Evolutionary conservation across 306 rosid genomes (phyloP).

Genomic region (Vigna unguiculata): DNA sequence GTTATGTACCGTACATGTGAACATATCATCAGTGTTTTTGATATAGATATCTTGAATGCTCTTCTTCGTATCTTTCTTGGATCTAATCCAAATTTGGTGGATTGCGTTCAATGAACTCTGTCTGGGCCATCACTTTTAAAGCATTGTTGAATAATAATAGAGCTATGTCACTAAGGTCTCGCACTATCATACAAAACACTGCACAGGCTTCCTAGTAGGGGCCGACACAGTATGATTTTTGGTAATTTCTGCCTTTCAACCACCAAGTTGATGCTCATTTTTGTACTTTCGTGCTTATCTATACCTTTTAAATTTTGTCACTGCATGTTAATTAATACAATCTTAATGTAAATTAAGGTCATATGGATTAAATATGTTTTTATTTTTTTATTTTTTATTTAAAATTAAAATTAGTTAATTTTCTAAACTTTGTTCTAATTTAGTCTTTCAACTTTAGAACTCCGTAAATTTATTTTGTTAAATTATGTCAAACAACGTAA

Average conservation of each 20-base stretch:
- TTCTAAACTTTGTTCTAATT: too few relatives aligned
- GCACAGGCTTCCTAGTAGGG: not conserved
- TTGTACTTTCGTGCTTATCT: not conserved
- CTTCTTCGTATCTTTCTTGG: not conserved
- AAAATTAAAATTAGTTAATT: too few relatives aligned
- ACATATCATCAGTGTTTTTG: too few relatives aligned
- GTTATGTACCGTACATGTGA: too few relatives aligned
- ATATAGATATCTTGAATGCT: not conserved
- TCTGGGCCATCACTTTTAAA: too few relatives aligned
- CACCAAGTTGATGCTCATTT: not conserved
- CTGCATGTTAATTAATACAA: too few relatives aligned
- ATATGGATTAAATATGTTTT: too few relatives aligned
- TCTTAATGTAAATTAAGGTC: too few relatives aligned
- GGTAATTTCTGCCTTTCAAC: not conserved
- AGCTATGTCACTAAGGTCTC: not conserved
- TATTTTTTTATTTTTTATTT: too few relatives aligned
- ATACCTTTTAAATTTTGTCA: not conserved
- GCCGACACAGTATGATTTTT: not conserved
- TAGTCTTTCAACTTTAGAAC: too few relatives aligned
- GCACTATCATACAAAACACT: not conserved
- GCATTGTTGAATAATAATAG: conserved; percentile 23
- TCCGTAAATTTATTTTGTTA: too few relatives aligned
- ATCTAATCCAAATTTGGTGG: not conserved
- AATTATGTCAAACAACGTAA: too few relatives aligned
- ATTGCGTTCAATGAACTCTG: not conserved